Base-by-base conservation (phyloP, 2,329 filamentous ascomycete genomes). In the Alternaria gaisen region DNA sequence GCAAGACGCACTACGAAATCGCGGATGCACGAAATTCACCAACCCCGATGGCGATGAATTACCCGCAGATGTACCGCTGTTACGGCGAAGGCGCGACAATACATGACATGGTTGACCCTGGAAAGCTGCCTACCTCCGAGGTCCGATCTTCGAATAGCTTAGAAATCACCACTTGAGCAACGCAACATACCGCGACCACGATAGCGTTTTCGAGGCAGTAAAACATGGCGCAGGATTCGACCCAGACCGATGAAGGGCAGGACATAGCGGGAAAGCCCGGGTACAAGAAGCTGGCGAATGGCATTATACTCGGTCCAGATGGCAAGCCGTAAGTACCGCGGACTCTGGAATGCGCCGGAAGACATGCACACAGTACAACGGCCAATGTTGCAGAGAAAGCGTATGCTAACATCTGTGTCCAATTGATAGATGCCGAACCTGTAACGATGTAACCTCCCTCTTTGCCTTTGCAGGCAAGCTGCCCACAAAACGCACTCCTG, bases 261-360 rank as follows among this genome's bases (percentile, higher is more conserved):
- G 72, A 77, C 11, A 56, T 66, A 24, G 71, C 71, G 10, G 56
- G 56, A 42, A 63, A 71, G 34, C 70, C 71, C 22, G 61, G 64
- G 2, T 80, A 84, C 26, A 86, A 86, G 73, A 86, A 84, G 72
- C 80, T 91, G 30, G 87, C 90, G 16, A 91, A 90, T 72, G 91
- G 91, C 65, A 84, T 94, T 3, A 86, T 94, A 38, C 80, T 94
- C 36, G 92, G 90, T 46, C 90, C 90, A 65, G 91, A 95, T 81
- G 92, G 92, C 57, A 95, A 95, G 80, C 92, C 92, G 92, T 94
- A 80, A 83, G 90, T 80, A 55, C 36, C 38, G 48, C 30, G 26
- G 46, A 47, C 34, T 32, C n/a, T 28, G 58, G 3, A 60, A 67
- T 72, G 67, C 66, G 68, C 66, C 64, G 18, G 43, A 46, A 64